Evolutionary conservation across 176 grass and related monocot species (phyloP).

Genomic region (Olyra latifolia): DNA sequence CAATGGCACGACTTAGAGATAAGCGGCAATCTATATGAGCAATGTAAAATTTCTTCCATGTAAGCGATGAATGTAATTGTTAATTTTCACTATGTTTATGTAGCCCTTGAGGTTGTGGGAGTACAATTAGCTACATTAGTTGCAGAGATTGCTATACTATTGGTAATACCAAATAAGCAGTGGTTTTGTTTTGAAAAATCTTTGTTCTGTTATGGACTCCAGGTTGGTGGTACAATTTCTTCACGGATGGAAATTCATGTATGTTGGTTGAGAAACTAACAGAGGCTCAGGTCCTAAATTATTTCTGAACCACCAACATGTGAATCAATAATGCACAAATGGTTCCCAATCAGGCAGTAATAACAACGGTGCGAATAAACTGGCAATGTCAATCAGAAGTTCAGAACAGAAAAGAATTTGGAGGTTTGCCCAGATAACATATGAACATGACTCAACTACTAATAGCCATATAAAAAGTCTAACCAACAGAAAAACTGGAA

Average conservation of each 20-base stretch:
- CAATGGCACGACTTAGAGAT: conserved; percentile 53
- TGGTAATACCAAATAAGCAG: conserved; percentile 39
- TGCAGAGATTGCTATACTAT: conserved; percentile 28
- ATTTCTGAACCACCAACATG: background rate
- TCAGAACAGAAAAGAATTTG: background rate
- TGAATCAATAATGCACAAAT: conserved; percentile 18
- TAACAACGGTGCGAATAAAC: background rate
- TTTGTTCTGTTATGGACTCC: background rate
- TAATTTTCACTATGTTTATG: conserved; percentile 37
- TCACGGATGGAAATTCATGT: background rate
- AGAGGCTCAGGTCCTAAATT: background rate
- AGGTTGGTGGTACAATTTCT: conserved; percentile 3
- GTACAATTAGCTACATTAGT: conserved; percentile 50
- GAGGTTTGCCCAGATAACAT: background rate
- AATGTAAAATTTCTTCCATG: conserved; percentile 30
- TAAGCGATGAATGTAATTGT: conserved; percentile 38
- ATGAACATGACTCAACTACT: background rate
- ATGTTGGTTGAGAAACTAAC: conserved; percentile 6
- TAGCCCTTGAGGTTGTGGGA: conserved; percentile 32
- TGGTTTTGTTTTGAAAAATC: conserved; percentile 6
- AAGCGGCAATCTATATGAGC: background rate
- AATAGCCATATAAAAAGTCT: background rate
- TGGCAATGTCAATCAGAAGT: conserved; percentile 16
- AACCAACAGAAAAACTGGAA: background rate
- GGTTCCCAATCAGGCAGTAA: conserved; percentile 19